Evolutionary conservation across 495 filamentous ascomycete genomes (phyloP).

Genomic region (Barbatosphaeria neglecta): DNA sequence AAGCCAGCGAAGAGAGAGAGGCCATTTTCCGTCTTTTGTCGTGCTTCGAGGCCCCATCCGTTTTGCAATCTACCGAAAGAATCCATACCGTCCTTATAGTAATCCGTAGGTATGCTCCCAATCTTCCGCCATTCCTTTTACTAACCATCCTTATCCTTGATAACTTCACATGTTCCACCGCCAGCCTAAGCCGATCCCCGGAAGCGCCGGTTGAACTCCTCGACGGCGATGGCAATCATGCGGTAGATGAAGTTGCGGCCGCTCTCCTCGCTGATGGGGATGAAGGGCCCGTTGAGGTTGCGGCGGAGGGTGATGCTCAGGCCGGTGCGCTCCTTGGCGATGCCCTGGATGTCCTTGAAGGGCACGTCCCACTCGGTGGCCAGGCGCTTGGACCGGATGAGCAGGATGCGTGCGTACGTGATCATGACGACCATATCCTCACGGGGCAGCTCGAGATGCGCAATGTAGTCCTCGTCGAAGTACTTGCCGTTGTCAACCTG

Average conservation of each 20-base stretch:
- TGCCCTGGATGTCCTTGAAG: constrained; percentile 91
- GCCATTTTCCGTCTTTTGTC: too few species aligned
- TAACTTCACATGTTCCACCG: too few species aligned
- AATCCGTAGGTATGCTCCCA: too few species aligned
- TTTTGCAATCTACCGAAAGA: too few species aligned
- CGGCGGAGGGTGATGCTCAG: constrained; percentile 81
- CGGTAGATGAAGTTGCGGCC: constrained; percentile 73
- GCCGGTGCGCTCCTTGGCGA: constrained; percentile 90
- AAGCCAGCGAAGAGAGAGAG: too few species aligned
- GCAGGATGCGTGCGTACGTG: constrained; percentile 84
- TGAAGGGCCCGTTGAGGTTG: constrained; percentile 86
- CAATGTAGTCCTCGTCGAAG: constrained; percentile 96
- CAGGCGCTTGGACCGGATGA: constrained; percentile 74
- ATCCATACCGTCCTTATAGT: too few species aligned
- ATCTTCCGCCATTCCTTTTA: too few species aligned
- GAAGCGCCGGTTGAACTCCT: constrained; percentile 46
- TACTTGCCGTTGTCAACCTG: constrained; percentile 92
- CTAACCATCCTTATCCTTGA: background rate
- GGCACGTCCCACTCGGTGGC: constrained; percentile 90
- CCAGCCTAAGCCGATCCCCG: constrained; percentile 28
- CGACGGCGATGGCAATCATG: constrained; percentile 45
- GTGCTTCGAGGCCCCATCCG: too few species aligned
- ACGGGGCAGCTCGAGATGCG: constrained; percentile 80
- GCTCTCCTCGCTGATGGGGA: constrained; percentile 83
- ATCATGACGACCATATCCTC: constrained; percentile 93